Evolutionary conservation across 2,329 filamentous ascomycete genomes (phyloP).

Genomic region (Fusarium odoratissimum): DNA sequence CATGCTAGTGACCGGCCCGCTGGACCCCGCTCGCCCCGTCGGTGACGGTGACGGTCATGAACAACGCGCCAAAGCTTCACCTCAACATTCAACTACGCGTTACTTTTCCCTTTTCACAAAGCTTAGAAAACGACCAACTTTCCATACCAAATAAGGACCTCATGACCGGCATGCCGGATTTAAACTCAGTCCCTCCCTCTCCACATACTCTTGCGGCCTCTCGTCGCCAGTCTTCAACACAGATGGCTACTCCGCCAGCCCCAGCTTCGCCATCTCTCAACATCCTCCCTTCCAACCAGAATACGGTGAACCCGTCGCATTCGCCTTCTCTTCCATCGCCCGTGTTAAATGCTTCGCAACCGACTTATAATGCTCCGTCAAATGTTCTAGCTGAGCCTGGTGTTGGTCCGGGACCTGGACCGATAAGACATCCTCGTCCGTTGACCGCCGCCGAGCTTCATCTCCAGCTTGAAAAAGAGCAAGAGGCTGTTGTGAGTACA

Average conservation of each 20-base stretch:
- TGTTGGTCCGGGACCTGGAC: constrained; percentile 71
- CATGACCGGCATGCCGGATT: constrained; percentile 60
- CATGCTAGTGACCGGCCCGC: constrained; percentile 36
- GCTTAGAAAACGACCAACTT: neutral
- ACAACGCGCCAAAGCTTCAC: constrained; percentile 29
- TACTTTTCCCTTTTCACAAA: neutral
- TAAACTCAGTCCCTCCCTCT: constrained; percentile 66
- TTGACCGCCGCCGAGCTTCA: constrained; percentile 91
- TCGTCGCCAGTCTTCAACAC: constrained; percentile 58
- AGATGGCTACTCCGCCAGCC: constrained; percentile 56
- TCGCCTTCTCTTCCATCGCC: constrained; percentile 49
- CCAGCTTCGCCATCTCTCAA: constrained; percentile 60
- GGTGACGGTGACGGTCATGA: constrained; percentile 2
- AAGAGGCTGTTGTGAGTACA: constrained; percentile 83
- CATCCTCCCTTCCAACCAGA: constrained; percentile 68
- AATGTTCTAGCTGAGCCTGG: constrained; percentile 50
- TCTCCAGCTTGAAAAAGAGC: constrained; percentile 90
- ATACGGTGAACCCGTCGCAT: constrained; percentile 57
- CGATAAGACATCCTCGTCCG: constrained; percentile 86
- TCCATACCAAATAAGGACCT: neutral
- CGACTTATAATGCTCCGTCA: constrained; percentile 33
- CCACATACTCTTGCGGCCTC: constrained; percentile 58
- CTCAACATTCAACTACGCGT: constrained; percentile 26
- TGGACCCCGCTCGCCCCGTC: constrained; percentile 32
- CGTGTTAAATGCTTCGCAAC: constrained; percentile 47